Evolutionary conservation across 768 basidiomycete genomes (phyloP).

Genomic region (Suillus lakei): DNA sequence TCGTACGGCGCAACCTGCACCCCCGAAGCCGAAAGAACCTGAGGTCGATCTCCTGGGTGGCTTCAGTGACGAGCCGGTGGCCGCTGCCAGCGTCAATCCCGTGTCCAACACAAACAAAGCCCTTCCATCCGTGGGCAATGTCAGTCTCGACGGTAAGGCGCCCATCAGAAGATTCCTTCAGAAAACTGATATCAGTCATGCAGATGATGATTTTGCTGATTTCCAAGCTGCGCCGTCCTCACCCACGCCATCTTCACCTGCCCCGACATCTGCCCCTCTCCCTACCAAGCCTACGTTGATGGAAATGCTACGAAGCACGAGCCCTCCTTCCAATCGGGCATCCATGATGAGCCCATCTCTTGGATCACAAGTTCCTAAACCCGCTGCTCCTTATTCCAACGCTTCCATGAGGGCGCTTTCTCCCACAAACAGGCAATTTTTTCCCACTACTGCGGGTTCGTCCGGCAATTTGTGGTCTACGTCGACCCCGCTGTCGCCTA

Average conservation of each 20-base stretch:
- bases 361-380: slow-evolving; percentile 18
- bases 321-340: slow-evolving; percentile 30
- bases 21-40: slow-evolving; percentile 49
- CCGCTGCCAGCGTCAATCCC: slow-evolving; percentile 17
- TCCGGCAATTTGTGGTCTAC: slow-evolving; percentile 30
- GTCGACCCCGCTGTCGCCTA: slow-evolving; percentile 32
- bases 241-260: slow-evolving; percentile 24
- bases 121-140: slow-evolving; percentile 28
- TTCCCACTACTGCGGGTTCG: slow-evolving; percentile 20
- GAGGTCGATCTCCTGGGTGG: slow-evolving; percentile 79
- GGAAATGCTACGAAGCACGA: slow-evolving; percentile 48
- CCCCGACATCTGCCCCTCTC: slow-evolving; percentile 31
- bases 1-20: slow-evolving; percentile 31
- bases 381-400: slow-evolving; percentile 27
- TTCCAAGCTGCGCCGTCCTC: slow-evolving; percentile 74
- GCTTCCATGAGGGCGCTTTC: slow-evolving; percentile 27
- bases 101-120: slow-evolving; percentile 33
- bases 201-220: slow-evolving; percentile 86
- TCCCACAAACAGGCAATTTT: slow-evolving; percentile 28
- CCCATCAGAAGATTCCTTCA: slow-evolving; percentile 1
- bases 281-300: slow-evolving; percentile 48
- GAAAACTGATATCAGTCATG: slow-evolving; percentile 16
- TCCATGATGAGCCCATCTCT: slow-evolving; percentile 13
- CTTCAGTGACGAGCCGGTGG: slow-evolving; percentile 66
- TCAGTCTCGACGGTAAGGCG: slow-evolving; percentile 32